Conservation (phyloP, 768 basidiomycete genomes). For the Tylopilus balloui region DNA sequence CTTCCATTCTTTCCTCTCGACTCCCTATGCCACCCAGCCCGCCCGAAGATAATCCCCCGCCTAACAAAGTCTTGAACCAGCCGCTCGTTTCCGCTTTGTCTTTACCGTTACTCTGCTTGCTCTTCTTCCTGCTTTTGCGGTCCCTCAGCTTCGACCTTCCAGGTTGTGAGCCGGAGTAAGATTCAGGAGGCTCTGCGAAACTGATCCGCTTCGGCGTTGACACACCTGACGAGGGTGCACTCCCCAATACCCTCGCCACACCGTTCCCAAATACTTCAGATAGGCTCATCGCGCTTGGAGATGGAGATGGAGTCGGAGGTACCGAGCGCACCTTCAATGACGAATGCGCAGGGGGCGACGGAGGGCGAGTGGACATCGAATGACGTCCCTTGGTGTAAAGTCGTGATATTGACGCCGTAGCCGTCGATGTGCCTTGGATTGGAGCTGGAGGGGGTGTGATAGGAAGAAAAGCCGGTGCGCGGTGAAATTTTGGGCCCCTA, state of each 20-base stretch:
- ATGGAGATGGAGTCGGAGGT: slow-evolving; percentile 35
- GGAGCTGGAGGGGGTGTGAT: slow-evolving; percentile 48
- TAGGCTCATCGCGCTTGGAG: slow-evolving; percentile 29
- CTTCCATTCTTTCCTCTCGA: slow-evolving; percentile 49
- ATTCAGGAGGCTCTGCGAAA: slow-evolving; percentile 71
- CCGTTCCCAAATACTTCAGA: slow-evolving; percentile 28
- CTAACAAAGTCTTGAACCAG: slow-evolving; percentile 24
- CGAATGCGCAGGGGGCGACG: slow-evolving; percentile 54
- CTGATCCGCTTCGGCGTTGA: slow-evolving; percentile 74
- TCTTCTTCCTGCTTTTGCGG: slow-evolving; percentile 30
- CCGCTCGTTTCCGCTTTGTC: slow-evolving; percentile 22
- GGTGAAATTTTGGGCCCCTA: slow-evolving; percentile 11
- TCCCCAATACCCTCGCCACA: slow-evolving; percentile 31
- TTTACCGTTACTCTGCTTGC: slow-evolving; percentile 33
- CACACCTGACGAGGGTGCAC: slow-evolving; percentile 45
- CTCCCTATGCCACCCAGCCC: slow-evolving; percentile 16
- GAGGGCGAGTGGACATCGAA: slow-evolving; percentile 59
- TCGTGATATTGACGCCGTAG: slow-evolving; percentile 76
- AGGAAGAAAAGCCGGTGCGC: slow-evolving; percentile 32
- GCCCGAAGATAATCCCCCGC: slow-evolving; percentile 23
- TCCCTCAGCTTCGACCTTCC: slow-evolving; percentile 34
- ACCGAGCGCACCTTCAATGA: slow-evolving; percentile 39
- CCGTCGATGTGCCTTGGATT: slow-evolving; percentile 58
- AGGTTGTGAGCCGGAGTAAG: slow-evolving; percentile 42
- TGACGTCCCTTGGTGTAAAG: slow-evolving; percentile 61